These are phyloP conservation scores for Blastocladiella emersonii DNA, from an alignment of 371 early-diverging fungal genomes.

Conservation along the genomic window DNA sequence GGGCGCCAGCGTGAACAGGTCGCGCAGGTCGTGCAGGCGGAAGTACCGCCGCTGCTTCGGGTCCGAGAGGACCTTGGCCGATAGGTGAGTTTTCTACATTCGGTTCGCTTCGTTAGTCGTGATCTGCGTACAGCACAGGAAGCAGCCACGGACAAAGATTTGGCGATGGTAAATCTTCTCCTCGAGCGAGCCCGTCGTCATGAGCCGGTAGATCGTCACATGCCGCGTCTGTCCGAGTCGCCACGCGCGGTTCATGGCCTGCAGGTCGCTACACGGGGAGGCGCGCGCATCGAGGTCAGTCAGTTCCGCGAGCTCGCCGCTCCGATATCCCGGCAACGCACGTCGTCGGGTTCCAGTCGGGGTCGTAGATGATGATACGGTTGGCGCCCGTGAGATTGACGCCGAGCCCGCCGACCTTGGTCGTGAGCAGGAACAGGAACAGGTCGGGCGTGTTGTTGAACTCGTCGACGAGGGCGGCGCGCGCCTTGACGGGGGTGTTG, in stretches of 20 bases:
- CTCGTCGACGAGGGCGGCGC: conserved; percentile 70
- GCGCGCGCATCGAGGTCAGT: no score
- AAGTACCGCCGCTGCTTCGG: conserved; percentile 85
- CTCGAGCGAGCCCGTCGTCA: conserved; percentile 94
- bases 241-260: conserved; percentile 95
- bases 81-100: conserved; percentile 87
- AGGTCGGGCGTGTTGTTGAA: conserved; percentile 58
- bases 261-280: no score
- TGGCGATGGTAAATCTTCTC: conserved; percentile 96
- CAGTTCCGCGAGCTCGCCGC: no score
- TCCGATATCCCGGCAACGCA: no score
- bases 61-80: conserved; percentile 88
- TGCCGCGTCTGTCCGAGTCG: conserved; percentile 80
- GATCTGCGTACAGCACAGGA: no score
- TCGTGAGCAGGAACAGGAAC: conserved; percentile 88
- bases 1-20: conserved; percentile 65
- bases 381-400: conserved; percentile 91
- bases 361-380: conserved; percentile 92
- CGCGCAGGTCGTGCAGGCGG: conserved; percentile 62
- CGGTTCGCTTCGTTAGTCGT: no score
- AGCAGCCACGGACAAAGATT: no score
- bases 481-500: conserved; percentile 64
- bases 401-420: conserved; percentile 94
- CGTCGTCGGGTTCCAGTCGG: no score
- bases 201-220: conserved; percentile 93